Evolutionary conservation across 768 basidiomycete genomes (phyloP), one percentile per base, ranked within the genome.

Genomic region (Tephrocybe sp.): DNA sequence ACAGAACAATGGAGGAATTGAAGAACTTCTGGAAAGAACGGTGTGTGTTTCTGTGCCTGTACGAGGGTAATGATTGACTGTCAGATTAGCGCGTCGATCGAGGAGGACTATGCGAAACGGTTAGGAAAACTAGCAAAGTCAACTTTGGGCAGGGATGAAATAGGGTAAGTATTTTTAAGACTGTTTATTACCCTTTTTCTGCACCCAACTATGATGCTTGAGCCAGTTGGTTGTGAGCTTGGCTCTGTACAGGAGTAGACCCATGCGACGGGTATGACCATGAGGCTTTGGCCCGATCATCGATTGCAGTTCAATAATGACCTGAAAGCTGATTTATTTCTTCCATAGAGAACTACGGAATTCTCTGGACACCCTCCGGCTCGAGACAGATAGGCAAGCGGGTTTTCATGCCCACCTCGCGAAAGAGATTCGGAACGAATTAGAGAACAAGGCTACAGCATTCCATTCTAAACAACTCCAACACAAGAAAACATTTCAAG

Each of bases 61-160:
- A 46, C 12, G 36, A 44, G 32, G 23, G 19, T 46, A 38, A 19
- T 26, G 3, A 20, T 55, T 50, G 48, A 56, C 49, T 43, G 33
- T 49, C 35, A 45, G 39, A 55, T 36, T 42, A 97, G 96, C 64
- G 86, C 92, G 7, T 57, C 75, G 26, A 97, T 98, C 55, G 95
- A 98, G 67, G 94, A 98, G 61, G 96, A 98, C 33, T 98, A 98
- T 62, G 87, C 95, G 0, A 93, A 92, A 68, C 81, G 85, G 23
- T 63, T 99, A 12, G 71, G 78, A 17, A 91, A 89, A 65, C 73
- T 99, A 19, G 79, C 92, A 30, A 95, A 90, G 68, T 60, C 75
- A 52, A 60, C 79, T 7, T 68, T 97, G 34, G 96, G 95, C 36
- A 81, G 79, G 60, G 95, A 97, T 66, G 97, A 98, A 70, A 90